These are phyloP conservation scores for Trichoderma cornu-damae DNA, from an alignment of 2,329 filamentous ascomycete genomes.

Conservation along the genomic window DNA sequence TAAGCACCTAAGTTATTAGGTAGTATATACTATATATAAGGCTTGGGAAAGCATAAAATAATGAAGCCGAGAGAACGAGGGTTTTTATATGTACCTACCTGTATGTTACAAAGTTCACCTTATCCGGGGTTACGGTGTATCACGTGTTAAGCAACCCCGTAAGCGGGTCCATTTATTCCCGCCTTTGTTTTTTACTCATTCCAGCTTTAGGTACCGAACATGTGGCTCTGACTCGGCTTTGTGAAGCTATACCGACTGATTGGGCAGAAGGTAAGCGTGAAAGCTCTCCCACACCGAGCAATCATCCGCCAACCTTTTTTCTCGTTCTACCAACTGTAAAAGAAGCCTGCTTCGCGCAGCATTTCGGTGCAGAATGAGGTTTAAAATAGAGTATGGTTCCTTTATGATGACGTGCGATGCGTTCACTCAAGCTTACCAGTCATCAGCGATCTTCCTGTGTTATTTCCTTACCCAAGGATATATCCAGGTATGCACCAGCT, in stretches of 20 bases:
- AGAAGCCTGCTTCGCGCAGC: not conserved
- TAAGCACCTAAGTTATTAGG: too few species aligned
- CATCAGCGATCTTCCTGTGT: slow-evolving; percentile 49
- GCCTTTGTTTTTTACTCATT: not conserved
- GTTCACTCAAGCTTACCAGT: not conserved
- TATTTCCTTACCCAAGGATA: slow-evolving; percentile 56
- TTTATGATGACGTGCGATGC: not conserved
- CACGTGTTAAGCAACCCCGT: not conserved
- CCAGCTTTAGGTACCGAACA: not conserved
- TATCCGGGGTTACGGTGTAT: too few species aligned
- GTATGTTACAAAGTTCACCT: too few species aligned
- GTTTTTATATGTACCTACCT: too few species aligned
- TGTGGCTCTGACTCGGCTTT: not conserved
- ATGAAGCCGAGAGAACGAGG: too few species aligned
- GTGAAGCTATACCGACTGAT: not conserved
- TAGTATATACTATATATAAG: not conserved
- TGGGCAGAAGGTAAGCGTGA: slow-evolving; percentile 1
- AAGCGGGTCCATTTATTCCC: not conserved
- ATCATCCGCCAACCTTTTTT: not conserved
- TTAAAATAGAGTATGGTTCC: slow-evolving; percentile 18
- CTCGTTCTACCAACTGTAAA: not conserved
- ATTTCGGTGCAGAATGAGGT: slow-evolving; percentile 11
- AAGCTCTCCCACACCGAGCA: not conserved
- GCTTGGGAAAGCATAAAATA: not conserved
- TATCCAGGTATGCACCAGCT: slow-evolving; percentile 45